Percentiles rank a stretch among this genome's conserved stretches.
These are phyloP conservation scores for Helicostylum pulchrum DNA, from an alignment of 192 early-diverging fungal genomes.

Conservation along the genomic window DNA sequence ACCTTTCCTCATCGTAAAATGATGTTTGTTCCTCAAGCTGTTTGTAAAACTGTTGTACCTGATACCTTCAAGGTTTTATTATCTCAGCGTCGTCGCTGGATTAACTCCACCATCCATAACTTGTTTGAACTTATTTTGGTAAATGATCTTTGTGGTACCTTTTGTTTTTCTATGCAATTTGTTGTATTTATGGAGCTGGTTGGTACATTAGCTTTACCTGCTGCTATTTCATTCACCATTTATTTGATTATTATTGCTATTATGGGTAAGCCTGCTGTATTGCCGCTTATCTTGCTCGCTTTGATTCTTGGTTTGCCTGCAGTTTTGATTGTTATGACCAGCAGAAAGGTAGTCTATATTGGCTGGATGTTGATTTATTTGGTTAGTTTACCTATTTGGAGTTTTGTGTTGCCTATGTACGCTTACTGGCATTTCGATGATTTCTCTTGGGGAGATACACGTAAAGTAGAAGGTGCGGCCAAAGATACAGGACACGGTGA, in stretches of 20 bases:
- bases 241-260: conserved; percentile 81
- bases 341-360: conserved; percentile 79
- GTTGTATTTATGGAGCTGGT: conserved; percentile 92
- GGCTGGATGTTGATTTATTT: conserved; percentile 62
- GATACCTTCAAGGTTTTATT: conserved; percentile 65
- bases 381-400: conserved; percentile 72
- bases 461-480: conserved; percentile 54
- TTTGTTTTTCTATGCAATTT: conserved; percentile 96
- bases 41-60: conserved; percentile 72
- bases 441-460: conserved; percentile 83
- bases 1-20: conserved; percentile 72
- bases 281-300: conserved; percentile 74
- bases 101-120: conserved; percentile 88
- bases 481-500: conserved; percentile 48
- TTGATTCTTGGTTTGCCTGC: conserved; percentile 87
- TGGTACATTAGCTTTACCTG: conserved; percentile 87
- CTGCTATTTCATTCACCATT: conserved; percentile 82
- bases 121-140: conserved; percentile 80
- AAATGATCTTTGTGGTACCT: conserved; percentile 82
- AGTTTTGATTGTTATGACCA: conserved; percentile 85
- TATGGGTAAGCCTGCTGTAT: conserved; percentile 45
- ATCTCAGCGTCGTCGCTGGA: conserved; percentile 85
- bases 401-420: conserved; percentile 72
- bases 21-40: conserved; percentile 70
- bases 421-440: conserved; percentile 91